Evolutionary conservation across 2,329 filamentous ascomycete species (phyloP), one percentile per base, ranked within the genome.

Genomic region (Alternaria metachromatica): DNA sequence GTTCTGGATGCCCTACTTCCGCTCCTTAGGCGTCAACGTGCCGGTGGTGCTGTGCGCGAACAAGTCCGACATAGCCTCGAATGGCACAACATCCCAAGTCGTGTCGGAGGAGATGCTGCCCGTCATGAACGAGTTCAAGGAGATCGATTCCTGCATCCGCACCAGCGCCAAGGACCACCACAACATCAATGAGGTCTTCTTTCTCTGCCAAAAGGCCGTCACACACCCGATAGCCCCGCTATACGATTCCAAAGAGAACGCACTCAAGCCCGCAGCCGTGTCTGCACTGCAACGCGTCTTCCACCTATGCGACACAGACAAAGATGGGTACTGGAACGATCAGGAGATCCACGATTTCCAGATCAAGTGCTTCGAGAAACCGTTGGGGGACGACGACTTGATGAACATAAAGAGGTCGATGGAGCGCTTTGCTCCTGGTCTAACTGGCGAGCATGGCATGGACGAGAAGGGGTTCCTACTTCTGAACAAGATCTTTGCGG

Each of bases 1-100:
- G 49, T 99, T 98, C 81, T 99, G 96, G 96, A 92, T 99, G 88
- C 96, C 96, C 11, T 96, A 97, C 81, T 98, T 99, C 77, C 92
- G 96, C 65, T 97, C 94, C 5, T 87, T 99, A 43, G 96, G 96
- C n/a, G 96, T 99, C 77, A 99, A 99, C 78, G 94, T 99, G 18
- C 96, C 96, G 0, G 96, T 99, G 11, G 94, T 99, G 48, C 84
- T 99, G 60, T 98, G 96, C 76, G 94, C 96, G 76, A 98, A 98
- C 84, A 99, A 99, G 81, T 93, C 93, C n/a, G 96, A 99, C 74
- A 84, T 97, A 58, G 88, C 89, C 3, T 88, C 87, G 4, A 90
- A 92, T 71, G 90, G 88, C 45, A 92, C 87, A 63, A 93, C 93
- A 9, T 87, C 93, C 0, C 93, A 97, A 78, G 91, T 97, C 9